Evolutionary conservation across 345 rosid genomes (phyloP), one percentile per base, ranked within the genome.

Genomic region (Euphorbia lathyris): DNA sequence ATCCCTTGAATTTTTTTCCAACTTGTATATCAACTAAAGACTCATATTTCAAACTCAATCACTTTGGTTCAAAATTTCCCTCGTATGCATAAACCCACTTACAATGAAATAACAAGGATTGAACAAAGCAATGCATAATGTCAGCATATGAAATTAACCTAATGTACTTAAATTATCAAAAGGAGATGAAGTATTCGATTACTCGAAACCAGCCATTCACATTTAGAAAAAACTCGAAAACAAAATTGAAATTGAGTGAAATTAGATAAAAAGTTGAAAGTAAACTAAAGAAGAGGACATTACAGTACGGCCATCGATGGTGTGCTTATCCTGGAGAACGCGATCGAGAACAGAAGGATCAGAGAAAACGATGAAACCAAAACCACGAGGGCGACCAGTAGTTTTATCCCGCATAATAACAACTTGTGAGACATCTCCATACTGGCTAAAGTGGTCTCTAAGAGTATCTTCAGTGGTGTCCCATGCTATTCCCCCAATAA

Each of bases 361-460:
- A 6, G 80, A 71, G 67, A 71, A 76, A 23, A 72, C 72, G 16
- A 76, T 69, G 52, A 76, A 76, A 55, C 80, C 76, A 29, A 76
- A 77, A 27, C 80, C 76, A 25, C 76, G 75, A 62, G 80, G 73
- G 7, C 76, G 69, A 16, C 76, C 80, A n/a, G 80, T 76, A 19
- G 69, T 66, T 45, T 72, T 77, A 68, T 77, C 80, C 7, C 72
- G 75, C 80, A 77, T 77, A 4, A 77, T 67, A 9, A 77, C 73
- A 27, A 47, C 69, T 67, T 77, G 76, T 16, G 76, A 61, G 40
- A 77, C 76, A 12, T 77, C 80, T 0, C 80, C 80, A 60, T 77
- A 77, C 38, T 55, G 71, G 27, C 10, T 9, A 57, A 76, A 76
- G 72, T 76, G 66, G 68, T 71, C 68, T 32, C 72, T 34, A 3